phyloP scores from a whole-genome alignment of 2,329 filamentous ascomycete species.

The Endothia cerciana region DNA sequence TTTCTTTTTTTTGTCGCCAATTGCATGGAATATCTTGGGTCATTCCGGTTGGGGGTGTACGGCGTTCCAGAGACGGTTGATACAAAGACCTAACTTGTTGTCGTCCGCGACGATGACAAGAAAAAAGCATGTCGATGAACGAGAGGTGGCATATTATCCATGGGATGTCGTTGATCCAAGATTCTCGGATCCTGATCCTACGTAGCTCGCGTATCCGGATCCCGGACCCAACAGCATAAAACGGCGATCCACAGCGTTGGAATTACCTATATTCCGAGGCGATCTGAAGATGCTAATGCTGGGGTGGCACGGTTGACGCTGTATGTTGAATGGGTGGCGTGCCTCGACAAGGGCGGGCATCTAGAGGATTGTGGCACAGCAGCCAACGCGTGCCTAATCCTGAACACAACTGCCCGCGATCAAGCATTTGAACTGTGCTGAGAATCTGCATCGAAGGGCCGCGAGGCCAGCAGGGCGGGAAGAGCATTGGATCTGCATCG shows the following conservation, averaged over 20 bases:
- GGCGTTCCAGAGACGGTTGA: slow-evolving; percentile 12
- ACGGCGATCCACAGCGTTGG: neutral
- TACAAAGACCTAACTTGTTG: neutral
- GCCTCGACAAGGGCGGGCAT: neutral
- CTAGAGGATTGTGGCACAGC: slow-evolving; percentile 3
- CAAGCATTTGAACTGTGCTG: neutral
- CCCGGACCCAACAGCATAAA: neutral
- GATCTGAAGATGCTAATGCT: slow-evolving; percentile 1
- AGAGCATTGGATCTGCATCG: neutral
- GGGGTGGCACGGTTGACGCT: neutral
- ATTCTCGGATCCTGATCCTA: slow-evolving; percentile 5
- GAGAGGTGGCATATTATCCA: neutral
- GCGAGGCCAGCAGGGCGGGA: neutral
- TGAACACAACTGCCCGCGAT: neutral
- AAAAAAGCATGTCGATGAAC: neutral
- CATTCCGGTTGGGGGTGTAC: neutral
- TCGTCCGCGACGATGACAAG: neutral
- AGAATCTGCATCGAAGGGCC: neutral
- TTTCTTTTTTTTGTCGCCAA: slow-evolving; percentile 3
- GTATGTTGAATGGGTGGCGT: neutral
- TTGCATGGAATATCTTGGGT: neutral
- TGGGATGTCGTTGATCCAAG: slow-evolving; percentile 17
- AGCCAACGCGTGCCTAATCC: neutral
- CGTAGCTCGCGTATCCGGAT: neutral
- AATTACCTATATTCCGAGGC: neutral